These are phyloP conservation scores for Wilcoxina mikolae DNA, from an alignment of 495 filamentous ascomycete species.

Conservation along the genomic window DNA sequence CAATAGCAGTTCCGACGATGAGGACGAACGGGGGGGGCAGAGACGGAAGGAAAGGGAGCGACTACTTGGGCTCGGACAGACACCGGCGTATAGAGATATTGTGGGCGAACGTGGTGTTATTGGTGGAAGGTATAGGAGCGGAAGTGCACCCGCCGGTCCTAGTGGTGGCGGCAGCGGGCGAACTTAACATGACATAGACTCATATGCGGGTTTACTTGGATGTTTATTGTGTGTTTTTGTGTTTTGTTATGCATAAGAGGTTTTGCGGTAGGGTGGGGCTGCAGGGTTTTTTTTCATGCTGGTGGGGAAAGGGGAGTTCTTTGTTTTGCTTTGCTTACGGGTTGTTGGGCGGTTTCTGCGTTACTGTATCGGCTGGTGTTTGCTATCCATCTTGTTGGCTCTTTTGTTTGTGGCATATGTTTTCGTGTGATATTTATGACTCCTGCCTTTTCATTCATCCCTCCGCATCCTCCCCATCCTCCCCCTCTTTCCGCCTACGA, in stretches of 20 bases:
- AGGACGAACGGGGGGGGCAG: conserved; percentile 8
- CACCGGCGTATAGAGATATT: conserved; percentile 25
- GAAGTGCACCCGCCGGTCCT: conserved; percentile 25
- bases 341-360: background rate
- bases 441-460: background rate
- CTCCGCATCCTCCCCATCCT: too few relatives aligned
- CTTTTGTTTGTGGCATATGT: background rate
- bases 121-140: conserved; percentile 17
- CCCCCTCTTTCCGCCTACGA: too few relatives aligned
- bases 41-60: conserved; percentile 16
- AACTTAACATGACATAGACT: background rate
- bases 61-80: conserved; percentile 15
- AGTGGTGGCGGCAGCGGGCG: conserved; percentile 6
- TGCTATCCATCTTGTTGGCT: background rate
- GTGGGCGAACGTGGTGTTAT: conserved; percentile 14
- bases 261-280: background rate
- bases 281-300: background rate
- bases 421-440: background rate
- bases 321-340: background rate
- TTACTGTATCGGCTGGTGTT: background rate
- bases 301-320: background rate
- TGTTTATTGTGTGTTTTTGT: background rate
- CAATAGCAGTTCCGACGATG: conserved; percentile 16
- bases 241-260: background rate
- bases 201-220: background rate